Evolutionary conservation across 768 basidiomycete species (phyloP), one percentile per base, ranked within the genome.

Genomic region (Polyporus arcularius): DNA sequence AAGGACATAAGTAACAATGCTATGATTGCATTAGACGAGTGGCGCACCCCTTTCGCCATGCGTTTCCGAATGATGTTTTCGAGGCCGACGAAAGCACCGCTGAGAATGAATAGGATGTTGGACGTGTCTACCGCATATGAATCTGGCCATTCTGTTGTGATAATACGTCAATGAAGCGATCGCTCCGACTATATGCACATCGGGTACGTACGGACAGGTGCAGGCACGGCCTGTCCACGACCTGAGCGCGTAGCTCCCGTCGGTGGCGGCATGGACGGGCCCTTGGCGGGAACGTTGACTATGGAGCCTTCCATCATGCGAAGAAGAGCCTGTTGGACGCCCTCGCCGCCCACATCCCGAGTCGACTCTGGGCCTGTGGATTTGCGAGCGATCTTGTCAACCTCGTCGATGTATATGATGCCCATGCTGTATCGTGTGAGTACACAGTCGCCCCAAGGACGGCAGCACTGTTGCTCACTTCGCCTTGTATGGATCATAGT

Each of bases 391-490:
- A 97, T 87, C 76, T 98, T 98, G 77, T 98, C 96, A 1, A 95
- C 79, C 76, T 98, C 96, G 68, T 98, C 96, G 49, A 98, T 95
- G 70, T 96, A 96, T 35, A 98, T 88, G 62, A 98, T 97, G 6
- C 96, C 96, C 71, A 87, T 87, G 70, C 93, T 96, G 58, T 8
- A 14, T 28, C 28, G 26, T 10, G 26, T 11, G 46, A 26, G 28
- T 30, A 26, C 21, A 10, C 16, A 4, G 8, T 9, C n/a, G 49
- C 51, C 65, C 26, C 18, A 3, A 49, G 54, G 40, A 49, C 61
- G 42, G 35, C 50, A 46, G 41, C 60, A 4, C 32, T 6, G 15
- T 4, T 15, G 35, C 47, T 42, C 67, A 92, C 93, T 91, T 90
- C 21, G 96, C 94, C 57, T 90, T 85, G 56, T 84, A 72, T 16